Conservation (phyloP, 1,139 yeast genomes). For the Kodamaea suecica region DNA sequence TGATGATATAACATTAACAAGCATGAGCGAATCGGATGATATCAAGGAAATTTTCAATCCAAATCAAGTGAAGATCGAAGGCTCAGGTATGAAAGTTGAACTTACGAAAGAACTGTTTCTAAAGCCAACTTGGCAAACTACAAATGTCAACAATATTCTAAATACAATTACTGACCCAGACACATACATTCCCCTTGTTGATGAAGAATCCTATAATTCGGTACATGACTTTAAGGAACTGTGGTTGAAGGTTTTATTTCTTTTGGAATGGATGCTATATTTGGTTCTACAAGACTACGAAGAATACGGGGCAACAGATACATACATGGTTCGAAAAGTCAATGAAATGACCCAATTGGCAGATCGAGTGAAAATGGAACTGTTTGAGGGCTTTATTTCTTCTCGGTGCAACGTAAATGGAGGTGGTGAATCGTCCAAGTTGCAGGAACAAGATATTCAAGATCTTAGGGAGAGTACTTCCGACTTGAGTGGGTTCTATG, state of each 20-base stretch:
- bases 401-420: background rate
- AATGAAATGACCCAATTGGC: background rate
- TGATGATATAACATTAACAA: slow-evolving; percentile 2
- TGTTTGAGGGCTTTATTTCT: background rate
- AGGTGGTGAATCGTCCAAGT: background rate
- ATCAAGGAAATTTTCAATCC: too few species aligned
- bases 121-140: slow-evolving; percentile 10
- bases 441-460: background rate
- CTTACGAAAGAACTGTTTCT: slow-evolving; percentile 1
- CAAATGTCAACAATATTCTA: slow-evolving; percentile 8
- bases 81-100: slow-evolving; percentile 1
- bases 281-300: slow-evolving; percentile 10
- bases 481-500: slow-evolving; percentile 1
- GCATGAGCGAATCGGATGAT: slow-evolving; percentile 1
- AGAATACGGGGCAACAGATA: background rate
- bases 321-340: background rate
- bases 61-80: too few species aligned
- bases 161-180: slow-evolving; percentile 13
- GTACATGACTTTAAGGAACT: slow-evolving; percentile 19
- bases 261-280: slow-evolving; percentile 21
- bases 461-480: background rate
- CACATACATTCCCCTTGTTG: slow-evolving; percentile 18
- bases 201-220: slow-evolving; percentile 20
- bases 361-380: background rate
- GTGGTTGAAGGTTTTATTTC: slow-evolving; percentile 25